Conservation (phyloP, 2,329 filamentous ascomycete species). For the Cephalotrichum gorgonifer region DNA sequence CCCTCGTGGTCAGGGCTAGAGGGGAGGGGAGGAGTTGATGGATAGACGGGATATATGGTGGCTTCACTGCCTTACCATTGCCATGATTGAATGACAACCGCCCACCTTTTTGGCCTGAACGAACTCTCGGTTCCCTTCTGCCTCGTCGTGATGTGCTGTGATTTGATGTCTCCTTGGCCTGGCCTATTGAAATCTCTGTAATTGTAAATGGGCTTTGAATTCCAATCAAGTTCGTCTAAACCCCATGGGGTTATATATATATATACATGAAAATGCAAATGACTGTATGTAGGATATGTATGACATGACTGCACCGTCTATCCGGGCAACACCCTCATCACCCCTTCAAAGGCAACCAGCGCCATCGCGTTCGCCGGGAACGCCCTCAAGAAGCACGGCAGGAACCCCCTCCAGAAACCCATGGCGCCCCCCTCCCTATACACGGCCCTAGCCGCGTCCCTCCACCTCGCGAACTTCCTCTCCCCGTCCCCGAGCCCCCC, state of each 20-base stretch:
- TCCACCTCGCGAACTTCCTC: conserved; percentile 64
- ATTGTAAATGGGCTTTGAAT: no score
- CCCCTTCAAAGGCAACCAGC: conserved; percentile 83
- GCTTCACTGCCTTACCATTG: background rate
- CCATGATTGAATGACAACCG: no score
- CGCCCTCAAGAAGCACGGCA: conserved; percentile 86
- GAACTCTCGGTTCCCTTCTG: no score
- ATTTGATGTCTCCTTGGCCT: no score
- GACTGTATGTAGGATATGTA: no score
- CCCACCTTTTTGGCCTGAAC: no score
- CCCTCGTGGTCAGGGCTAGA: background rate
- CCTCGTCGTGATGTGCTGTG: no score
- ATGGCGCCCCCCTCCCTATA: conserved; percentile 65
- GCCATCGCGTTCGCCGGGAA: conserved; percentile 96
- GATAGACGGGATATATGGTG: conserved; percentile 4
- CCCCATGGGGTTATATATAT: no score
- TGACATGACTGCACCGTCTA: background rate
- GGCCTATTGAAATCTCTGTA: no score
- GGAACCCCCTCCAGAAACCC: conserved; percentile 87
- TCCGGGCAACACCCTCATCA: conserved; percentile 59
- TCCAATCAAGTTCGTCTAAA: no score
- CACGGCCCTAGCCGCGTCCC: conserved; percentile 66
- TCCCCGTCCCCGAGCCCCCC: conserved; percentile 56
- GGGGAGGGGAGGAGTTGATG: background rate
- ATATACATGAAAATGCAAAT: background rate